Percentiles rank a stretch among this genome's conserved stretches.
Conservation (phyloP, 2,329 filamentous ascomycete species). For the Fusarium poae region DNA sequence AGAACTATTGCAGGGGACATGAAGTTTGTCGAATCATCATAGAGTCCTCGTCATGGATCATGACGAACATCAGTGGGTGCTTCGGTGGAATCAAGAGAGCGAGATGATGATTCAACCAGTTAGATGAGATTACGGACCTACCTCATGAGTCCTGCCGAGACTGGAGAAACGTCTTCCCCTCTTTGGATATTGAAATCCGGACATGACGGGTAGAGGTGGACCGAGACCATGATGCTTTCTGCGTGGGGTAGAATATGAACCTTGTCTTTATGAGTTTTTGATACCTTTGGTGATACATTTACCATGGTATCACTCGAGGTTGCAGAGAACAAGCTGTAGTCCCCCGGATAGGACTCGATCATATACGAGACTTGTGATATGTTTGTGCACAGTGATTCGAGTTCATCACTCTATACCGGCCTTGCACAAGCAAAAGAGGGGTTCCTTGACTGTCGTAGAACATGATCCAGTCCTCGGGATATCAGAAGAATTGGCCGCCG, state of each 20-base stretch:
- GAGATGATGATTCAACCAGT: conserved; percentile 3
- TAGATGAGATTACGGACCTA: conserved; percentile 16
- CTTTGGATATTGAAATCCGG: conserved; percentile 34
- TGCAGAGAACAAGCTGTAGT: neutral
- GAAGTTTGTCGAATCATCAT: conserved; percentile 24
- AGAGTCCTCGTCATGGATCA: conserved; percentile 22
- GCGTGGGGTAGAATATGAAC: conserved; percentile 6
- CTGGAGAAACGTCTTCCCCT: conserved; percentile 19
- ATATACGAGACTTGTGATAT: neutral
- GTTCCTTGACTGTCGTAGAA: neutral
- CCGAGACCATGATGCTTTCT: conserved; percentile 34
- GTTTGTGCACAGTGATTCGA: neutral
- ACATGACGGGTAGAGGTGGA: conserved; percentile 27
- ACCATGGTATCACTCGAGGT: neutral
- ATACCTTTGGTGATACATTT: neutral
- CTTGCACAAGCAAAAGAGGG: neutral
- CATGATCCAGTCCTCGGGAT: no score
- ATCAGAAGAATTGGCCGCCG: no score
- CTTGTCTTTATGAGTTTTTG: neutral
- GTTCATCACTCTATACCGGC: neutral
- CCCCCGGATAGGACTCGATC: neutral
- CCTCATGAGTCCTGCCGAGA: conserved; percentile 31
- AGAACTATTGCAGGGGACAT: conserved; percentile 25
- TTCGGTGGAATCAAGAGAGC: conserved; percentile 30
- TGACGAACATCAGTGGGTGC: conserved; percentile 26